Percentiles rank a stretch among this genome's conserved stretches.
These are phyloP conservation scores for Detonula confervacea DNA, from an alignment of 352 stramenopile species.

Conservation along the genomic window DNA sequence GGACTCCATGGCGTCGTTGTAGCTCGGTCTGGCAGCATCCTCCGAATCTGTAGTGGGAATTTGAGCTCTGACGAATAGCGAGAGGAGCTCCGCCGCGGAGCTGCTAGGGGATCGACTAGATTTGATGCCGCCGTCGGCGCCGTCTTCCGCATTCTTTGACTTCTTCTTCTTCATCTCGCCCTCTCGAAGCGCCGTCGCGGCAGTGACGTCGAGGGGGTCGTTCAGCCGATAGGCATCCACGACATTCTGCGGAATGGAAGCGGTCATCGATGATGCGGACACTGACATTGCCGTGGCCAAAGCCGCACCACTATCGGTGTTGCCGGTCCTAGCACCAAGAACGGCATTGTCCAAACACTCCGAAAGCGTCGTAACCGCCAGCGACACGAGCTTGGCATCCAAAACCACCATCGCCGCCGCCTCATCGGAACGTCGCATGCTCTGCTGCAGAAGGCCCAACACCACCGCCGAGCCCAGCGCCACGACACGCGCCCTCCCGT, in stretches of 20 bases:
- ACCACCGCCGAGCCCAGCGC: conserved; percentile 36
- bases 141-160: not conserved
- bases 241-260: conserved; percentile 29
- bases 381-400: conserved; percentile 59
- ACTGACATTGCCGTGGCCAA: not conserved
- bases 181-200: not conserved
- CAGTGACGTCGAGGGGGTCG: conserved; percentile 19
- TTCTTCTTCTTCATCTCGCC: conserved; percentile 5
- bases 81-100: conserved; percentile 36
- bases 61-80: conserved; percentile 54
- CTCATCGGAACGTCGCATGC: conserved; percentile 16
- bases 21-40: not conserved
- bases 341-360: conserved; percentile 44
- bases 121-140: not conserved
- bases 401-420: conserved; percentile 24
- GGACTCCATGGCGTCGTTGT: conserved; percentile 21
- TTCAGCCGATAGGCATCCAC: conserved; percentile 32
- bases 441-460: conserved; percentile 31
- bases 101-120: not conserved
- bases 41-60: not conserved
- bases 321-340: not conserved
- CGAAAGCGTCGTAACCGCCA: conserved; percentile 34
- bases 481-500: conserved; percentile 30
- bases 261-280: not conserved
- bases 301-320: not conserved